These are phyloP conservation scores for Brassica rapa DNA, from an alignment of 345 rosid species.

Conservation along the genomic window DNA sequence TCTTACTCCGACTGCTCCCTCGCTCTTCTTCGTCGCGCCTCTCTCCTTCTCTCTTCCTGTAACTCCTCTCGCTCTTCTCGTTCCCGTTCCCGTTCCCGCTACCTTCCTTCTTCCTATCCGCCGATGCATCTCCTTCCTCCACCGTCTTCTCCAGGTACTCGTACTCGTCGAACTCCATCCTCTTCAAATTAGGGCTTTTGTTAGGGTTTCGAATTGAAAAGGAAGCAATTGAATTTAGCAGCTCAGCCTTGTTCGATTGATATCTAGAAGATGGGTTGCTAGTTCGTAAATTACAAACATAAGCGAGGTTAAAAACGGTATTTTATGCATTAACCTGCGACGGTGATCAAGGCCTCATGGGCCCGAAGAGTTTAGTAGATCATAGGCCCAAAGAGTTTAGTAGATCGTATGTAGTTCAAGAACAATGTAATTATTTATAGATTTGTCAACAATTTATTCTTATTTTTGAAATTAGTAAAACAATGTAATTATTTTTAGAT, in stretches of 20 bases:
- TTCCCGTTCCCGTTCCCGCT: constrained; percentile 49
- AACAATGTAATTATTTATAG: no score
- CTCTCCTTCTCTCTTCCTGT: constrained; percentile 65
- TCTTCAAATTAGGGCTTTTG: constrained; percentile 27
- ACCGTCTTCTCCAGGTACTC: constrained; percentile 93
- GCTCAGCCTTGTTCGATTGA: constrained; percentile 13
- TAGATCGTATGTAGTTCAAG: no score
- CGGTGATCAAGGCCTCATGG: not conserved
- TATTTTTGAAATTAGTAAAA: no score
- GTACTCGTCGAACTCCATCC: constrained; percentile 91
- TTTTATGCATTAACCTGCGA: not conserved
- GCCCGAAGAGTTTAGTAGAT: not conserved
- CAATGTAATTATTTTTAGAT: not conserved
- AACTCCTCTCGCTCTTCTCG: constrained; percentile 70
- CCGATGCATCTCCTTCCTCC: constrained; percentile 52
- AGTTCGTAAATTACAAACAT: not conserved
- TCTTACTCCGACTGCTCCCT: constrained; percentile 54
- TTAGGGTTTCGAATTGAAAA: constrained; percentile 33
- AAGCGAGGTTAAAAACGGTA: constrained; percentile 22
- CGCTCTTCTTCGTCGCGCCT: constrained; percentile 48
- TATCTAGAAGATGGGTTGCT: constrained; percentile 15
- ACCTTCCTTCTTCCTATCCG: constrained; percentile 51
- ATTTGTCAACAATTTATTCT: no score
- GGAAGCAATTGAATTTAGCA: not conserved
- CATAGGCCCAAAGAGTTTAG: not conserved